phyloP scores from a whole-genome alignment of 2,329 filamentous ascomycete genomes.

The Fusarium newnesense region DNA sequence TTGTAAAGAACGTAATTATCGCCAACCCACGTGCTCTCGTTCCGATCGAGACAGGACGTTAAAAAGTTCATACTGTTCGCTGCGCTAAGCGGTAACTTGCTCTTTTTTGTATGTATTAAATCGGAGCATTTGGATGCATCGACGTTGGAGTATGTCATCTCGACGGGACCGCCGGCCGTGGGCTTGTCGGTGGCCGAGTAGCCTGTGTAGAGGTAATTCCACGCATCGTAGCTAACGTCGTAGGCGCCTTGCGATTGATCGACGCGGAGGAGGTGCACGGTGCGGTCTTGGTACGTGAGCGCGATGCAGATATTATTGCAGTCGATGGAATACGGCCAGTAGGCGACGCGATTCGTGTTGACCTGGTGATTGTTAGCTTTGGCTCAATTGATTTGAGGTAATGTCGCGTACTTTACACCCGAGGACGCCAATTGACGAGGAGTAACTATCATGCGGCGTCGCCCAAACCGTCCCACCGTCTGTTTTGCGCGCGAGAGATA shows the following conservation, averaged over 20 bases:
- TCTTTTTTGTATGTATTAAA: slow-evolving; percentile 57
- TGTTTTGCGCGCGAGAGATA: slow-evolving; percentile 5
- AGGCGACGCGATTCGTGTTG: slow-evolving; percentile 68
- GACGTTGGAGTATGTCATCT: slow-evolving; percentile 59
- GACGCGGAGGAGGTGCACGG: slow-evolving; percentile 67
- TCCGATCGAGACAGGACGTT: slow-evolving; percentile 54
- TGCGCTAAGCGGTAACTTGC: slow-evolving; percentile 56
- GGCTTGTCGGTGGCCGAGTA: slow-evolving; percentile 58
- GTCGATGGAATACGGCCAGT: slow-evolving; percentile 66
- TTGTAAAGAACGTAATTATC: slow-evolving; percentile 62
- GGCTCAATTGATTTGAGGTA: rapidly evolving
- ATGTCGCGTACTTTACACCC: slow-evolving; percentile 60
- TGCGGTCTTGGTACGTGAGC: slow-evolving; percentile 59
- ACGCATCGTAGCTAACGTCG: slow-evolving; percentile 70
- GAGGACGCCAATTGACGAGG: slow-evolving; percentile 67
- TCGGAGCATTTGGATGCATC: slow-evolving; percentile 57
- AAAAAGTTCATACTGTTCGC: slow-evolving; percentile 65
- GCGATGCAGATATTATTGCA: slow-evolving; percentile 67
- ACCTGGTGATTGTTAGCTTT: slow-evolving; percentile 44
- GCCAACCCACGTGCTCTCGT: slow-evolving; percentile 57
- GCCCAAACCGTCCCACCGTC: slow-evolving; percentile 44
- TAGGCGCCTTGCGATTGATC: slow-evolving; percentile 67
- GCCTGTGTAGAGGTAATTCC: slow-evolving; percentile 67
- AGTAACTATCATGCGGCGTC: slow-evolving; percentile 68
- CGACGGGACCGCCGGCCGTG: slow-evolving; percentile 57